Percentiles rank a stretch among this genome's conserved stretches.
These are phyloP conservation scores for Diaporthe vaccinii DNA, from an alignment of 2,329 filamentous ascomycete genomes.

Conservation along the genomic window DNA sequence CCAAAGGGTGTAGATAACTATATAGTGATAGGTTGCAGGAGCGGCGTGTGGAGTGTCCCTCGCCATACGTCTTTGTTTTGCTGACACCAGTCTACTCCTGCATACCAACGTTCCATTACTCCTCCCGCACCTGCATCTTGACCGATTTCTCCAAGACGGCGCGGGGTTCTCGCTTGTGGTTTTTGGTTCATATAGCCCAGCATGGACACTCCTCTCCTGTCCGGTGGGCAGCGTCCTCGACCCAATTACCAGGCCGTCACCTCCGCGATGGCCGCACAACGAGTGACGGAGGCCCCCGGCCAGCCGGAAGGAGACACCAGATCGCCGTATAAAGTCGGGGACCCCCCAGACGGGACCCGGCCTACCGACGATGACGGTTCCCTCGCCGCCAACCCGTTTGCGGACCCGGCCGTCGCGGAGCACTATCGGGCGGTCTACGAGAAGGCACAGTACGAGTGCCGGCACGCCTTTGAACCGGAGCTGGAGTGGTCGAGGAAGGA, in stretches of 20 bases:
- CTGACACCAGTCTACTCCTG: constrained; percentile 7
- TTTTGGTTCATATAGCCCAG: neutral
- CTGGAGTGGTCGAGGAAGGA: constrained; percentile 66
- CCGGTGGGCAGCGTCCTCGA: neutral
- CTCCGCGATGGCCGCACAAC: constrained; percentile 7
- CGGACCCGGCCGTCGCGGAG: constrained; percentile 47
- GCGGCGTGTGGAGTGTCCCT: constrained; percentile 10
- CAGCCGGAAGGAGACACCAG: neutral
- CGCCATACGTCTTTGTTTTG: neutral
- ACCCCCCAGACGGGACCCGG: neutral
- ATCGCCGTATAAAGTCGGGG: neutral
- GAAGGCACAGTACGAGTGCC: constrained; percentile 62
- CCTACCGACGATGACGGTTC: constrained; percentile 34
- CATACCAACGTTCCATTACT: constrained; percentile 12
- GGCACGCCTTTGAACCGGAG: constrained; percentile 67
- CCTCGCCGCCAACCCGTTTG: constrained; percentile 48
- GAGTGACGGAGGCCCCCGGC: neutral
- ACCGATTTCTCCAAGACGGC: neutral
- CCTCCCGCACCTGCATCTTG: neutral
- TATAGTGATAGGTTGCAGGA: constrained; percentile 14
- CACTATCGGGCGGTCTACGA: constrained; percentile 54
- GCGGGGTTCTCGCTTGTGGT: constrained; percentile 4
- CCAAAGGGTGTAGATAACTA: constrained; percentile 6
- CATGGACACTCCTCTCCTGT: constrained; percentile 27
- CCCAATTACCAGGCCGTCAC: neutral